Percentiles rank a stretch among this genome's conserved stretches.
Evolutionary conservation across 768 basidiomycete genomes (phyloP).

Genomic region (Termitomyces sp.): DNA sequence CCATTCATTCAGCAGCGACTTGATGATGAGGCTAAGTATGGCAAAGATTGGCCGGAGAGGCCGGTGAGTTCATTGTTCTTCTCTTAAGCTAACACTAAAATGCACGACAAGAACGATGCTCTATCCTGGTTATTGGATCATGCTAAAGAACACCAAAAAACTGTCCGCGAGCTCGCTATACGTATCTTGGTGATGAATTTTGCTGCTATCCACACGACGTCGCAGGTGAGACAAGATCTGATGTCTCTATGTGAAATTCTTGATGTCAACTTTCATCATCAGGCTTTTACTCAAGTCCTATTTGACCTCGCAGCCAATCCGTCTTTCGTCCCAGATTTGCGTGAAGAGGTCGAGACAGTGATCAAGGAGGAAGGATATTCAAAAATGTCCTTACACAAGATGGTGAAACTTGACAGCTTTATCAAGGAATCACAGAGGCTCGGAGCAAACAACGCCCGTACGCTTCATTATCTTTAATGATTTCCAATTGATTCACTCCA

Average conservation of each 20-base stretch:
- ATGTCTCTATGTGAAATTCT: neutral
- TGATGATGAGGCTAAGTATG: conserved; percentile 23
- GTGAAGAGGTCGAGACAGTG: conserved; percentile 37
- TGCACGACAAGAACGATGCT: conserved; percentile 21
- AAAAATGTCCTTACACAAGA: conserved; percentile 30
- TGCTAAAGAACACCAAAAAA: conserved; percentile 18
- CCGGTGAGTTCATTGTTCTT: conserved; percentile 18
- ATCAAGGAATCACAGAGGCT: conserved; percentile 35
- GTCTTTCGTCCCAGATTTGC: conserved; percentile 27
- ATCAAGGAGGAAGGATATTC: conserved; percentile 34
- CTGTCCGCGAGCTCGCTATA: conserved; percentile 14
- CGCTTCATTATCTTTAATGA: conserved; percentile 2
- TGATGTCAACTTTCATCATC: neutral
- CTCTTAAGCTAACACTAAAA: neutral
- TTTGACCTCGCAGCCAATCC: conserved; percentile 33
- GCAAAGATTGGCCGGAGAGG: conserved; percentile 31
- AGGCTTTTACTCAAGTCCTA: conserved; percentile 35
- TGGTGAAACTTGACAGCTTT: conserved; percentile 44
- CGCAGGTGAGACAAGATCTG: conserved; percentile 13
- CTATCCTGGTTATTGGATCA: conserved; percentile 26
- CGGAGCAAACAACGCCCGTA: conserved; percentile 24
- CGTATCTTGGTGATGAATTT: conserved; percentile 25
- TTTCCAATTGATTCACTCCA: neutral
- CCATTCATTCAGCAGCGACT: conserved; percentile 31
- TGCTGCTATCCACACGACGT: conserved; percentile 27